These are phyloP conservation scores for Iris pallida DNA, from an alignment of 116 monocot genomes.

Conservation along the genomic window DNA sequence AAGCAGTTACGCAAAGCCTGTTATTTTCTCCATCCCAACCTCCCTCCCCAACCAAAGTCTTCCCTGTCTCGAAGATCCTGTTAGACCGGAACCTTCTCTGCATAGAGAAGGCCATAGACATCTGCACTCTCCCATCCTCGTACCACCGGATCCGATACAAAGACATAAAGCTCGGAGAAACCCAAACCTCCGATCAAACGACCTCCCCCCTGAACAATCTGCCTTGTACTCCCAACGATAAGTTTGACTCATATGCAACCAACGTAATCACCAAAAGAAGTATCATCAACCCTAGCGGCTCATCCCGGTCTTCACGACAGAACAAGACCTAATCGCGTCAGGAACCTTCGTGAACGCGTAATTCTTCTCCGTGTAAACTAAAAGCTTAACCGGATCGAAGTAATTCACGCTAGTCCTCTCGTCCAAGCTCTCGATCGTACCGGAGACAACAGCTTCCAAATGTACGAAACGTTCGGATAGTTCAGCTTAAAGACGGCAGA, in stretches of 20 bases:
- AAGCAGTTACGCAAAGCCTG: slow-evolving; percentile 43
- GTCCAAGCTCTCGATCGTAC: slow-evolving; percentile 51
- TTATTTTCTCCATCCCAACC: slow-evolving; percentile 55
- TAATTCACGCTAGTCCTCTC: slow-evolving; percentile 15
- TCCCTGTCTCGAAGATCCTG: slow-evolving; percentile 19
- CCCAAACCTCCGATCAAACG: slow-evolving; percentile 12
- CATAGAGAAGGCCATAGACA: slow-evolving; percentile 28
- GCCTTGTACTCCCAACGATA: slow-evolving; percentile 32
- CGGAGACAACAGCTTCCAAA: slow-evolving; percentile 35
- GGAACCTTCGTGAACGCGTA: slow-evolving; percentile 45
- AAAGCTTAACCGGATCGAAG: slow-evolving; percentile 37
- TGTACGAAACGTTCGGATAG: slow-evolving; percentile 30
- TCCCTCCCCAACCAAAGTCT: slow-evolving; percentile 55
- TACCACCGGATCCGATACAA: slow-evolving; percentile 23
- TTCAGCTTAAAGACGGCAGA: slow-evolving; percentile 52
- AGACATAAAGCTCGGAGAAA: slow-evolving; percentile 20
- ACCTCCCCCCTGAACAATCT: slow-evolving; percentile 4
- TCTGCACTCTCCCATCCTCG: slow-evolving; percentile 26
- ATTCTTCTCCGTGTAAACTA: slow-evolving; percentile 30
- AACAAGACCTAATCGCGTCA: slow-evolving; percentile 23
- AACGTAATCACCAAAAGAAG: slow-evolving; percentile 14
- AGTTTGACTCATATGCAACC: slow-evolving; percentile 4
- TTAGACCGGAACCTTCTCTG: not conserved
- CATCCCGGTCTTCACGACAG: slow-evolving; percentile 7
- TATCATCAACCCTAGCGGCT: slow-evolving; percentile 12